Conservation (phyloP, 208 protist genomes). For the Leishmania tarentolae region DNA sequence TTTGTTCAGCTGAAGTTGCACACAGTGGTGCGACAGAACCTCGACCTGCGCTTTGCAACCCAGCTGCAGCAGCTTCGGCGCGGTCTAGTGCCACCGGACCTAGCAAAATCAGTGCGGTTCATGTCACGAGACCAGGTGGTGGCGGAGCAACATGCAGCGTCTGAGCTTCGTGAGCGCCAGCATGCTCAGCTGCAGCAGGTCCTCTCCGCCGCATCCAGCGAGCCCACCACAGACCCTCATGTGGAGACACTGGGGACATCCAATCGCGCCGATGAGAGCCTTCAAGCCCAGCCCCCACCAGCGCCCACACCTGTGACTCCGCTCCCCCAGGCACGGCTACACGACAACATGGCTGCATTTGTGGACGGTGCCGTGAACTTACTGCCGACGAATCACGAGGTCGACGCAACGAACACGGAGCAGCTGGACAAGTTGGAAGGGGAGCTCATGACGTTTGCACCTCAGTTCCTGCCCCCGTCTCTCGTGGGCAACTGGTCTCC, state of each 20-base stretch:
- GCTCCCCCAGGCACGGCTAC: not conserved
- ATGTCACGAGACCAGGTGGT: constrained; percentile 29
- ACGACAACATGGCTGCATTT: constrained; percentile 14
- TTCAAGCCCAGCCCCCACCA: not conserved
- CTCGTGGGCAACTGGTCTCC: constrained; percentile 68
- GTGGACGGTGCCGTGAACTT: constrained; percentile 75
- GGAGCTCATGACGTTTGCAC: constrained; percentile 56
- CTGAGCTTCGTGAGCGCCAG: constrained; percentile 26
- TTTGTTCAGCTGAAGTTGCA: constrained; percentile 86
- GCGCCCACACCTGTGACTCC: not conserved
- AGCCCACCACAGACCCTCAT: not conserved
- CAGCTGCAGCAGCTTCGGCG: constrained; percentile 80
- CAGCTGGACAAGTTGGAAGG: constrained; percentile 69
- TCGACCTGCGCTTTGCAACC: constrained; percentile 45
- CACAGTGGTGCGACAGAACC: constrained; percentile 61
- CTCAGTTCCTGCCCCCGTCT: constrained; percentile 56
- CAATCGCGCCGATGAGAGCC: not conserved
- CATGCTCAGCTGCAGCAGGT: constrained; percentile 32
- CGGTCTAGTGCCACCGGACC: constrained; percentile 61
- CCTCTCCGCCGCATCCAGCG: not conserved
- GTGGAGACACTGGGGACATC: not conserved
- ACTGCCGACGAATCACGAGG: constrained; percentile 82
- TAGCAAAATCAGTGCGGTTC: constrained; percentile 67
- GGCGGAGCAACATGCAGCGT: constrained; percentile 24
- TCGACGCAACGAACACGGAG: constrained; percentile 57